These are phyloP conservation scores for Aspergillus carbonarius DNA, from an alignment of 2,329 filamentous ascomycete genomes.

Conservation along the genomic window DNA sequence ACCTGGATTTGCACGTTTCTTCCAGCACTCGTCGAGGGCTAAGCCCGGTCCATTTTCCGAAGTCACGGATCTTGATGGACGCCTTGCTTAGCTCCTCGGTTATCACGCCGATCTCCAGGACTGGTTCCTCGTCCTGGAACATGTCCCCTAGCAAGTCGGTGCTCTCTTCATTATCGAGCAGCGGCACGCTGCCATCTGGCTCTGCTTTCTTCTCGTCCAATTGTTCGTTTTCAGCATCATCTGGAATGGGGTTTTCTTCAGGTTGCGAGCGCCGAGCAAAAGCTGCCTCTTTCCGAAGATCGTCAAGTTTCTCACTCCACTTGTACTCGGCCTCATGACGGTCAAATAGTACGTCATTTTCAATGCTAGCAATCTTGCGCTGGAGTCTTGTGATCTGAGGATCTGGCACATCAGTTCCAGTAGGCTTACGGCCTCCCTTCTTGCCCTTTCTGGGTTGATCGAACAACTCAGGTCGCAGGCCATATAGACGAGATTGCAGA, in stretches of 20 bases:
- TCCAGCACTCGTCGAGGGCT: constrained; percentile 75
- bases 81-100: constrained; percentile 23
- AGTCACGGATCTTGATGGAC: constrained; percentile 67
- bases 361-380: constrained; percentile 72
- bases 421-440: constrained; percentile 33
- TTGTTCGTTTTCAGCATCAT: constrained; percentile 55
- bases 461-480: constrained; percentile 56
- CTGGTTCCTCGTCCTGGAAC: constrained; percentile 50
- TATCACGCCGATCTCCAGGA: constrained; percentile 45
- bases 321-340: constrained; percentile 61
- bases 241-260: constrained; percentile 22
- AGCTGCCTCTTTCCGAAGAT: constrained; percentile 61
- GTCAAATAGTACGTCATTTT: constrained; percentile 76
- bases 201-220: constrained; percentile 20
- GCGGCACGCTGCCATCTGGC: constrained; percentile 15
- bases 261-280: constrained; percentile 31
- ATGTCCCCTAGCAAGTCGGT: constrained; percentile 57
- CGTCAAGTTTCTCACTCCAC: constrained; percentile 62
- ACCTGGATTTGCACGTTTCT: constrained; percentile 83
- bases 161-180: constrained; percentile 37
- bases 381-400: constrained; percentile 64
- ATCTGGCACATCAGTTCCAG: constrained; percentile 20
- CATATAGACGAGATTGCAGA: constrained; percentile 68
- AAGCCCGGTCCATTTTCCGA: constrained; percentile 78
- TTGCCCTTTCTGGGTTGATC: constrained; percentile 44